Conservation (phyloP, 768 basidiomycete genomes). For the Albatrellus ellisii region DNA sequence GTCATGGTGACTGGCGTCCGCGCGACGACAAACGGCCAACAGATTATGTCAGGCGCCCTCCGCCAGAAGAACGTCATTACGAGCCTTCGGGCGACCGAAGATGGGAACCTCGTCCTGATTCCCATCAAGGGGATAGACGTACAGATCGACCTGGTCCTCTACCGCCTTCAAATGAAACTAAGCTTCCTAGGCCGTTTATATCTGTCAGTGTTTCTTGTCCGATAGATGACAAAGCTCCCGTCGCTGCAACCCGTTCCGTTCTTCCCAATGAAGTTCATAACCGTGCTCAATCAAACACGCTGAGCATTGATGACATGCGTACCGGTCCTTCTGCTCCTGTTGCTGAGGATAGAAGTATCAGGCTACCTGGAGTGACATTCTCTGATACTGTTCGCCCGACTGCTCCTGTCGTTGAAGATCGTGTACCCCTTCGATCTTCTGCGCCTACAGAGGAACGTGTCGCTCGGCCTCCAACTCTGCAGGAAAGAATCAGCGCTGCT, state of each 20-base stretch:
- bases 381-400: not conserved
- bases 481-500: slow-evolving; percentile 3
- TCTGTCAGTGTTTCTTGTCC: slow-evolving; percentile 5
- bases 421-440: slow-evolving; percentile 8
- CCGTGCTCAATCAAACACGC: not conserved
- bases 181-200: slow-evolving; percentile 3
- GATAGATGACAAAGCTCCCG: slow-evolving; percentile 6
- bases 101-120: slow-evolving; percentile 6
- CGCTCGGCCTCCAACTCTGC: slow-evolving; percentile 10
- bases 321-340: slow-evolving; percentile 7
- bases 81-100: slow-evolving; percentile 20
- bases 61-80: slow-evolving; percentile 34
- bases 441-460: slow-evolving; percentile 15
- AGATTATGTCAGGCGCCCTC: slow-evolving; percentile 26
- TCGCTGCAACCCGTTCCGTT: slow-evolving; percentile 1
- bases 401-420: slow-evolving; percentile 3
- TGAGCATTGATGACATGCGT: slow-evolving; percentile 12
- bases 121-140: slow-evolving; percentile 8
- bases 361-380: slow-evolving; percentile 10
- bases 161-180: slow-evolving; percentile 12
- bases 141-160: slow-evolving; percentile 8
- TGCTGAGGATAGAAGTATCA: slow-evolving; percentile 1
- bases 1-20: slow-evolving; percentile 24
- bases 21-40: slow-evolving; percentile 28
- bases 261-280: slow-evolving; percentile 1